Base-by-base conservation (phyloP, 2,329 filamentous ascomycete species). In the Fusarium pseudoanthophilum region DNA sequence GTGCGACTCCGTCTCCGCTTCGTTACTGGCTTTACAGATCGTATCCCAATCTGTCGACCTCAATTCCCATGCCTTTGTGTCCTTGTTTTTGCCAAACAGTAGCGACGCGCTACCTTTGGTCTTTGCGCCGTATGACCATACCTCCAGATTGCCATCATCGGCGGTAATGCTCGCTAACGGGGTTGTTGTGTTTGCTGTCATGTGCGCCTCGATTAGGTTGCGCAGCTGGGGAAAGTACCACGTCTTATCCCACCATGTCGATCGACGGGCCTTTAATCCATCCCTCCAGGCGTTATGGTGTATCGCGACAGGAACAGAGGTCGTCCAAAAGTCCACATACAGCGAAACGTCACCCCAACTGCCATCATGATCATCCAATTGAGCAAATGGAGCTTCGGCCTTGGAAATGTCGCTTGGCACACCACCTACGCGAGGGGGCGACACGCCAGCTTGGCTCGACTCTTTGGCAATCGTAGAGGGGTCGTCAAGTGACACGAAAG, bases 231-330 rank as follows among this genome's bases (percentile, higher is more conserved):
- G 75, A 45, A 77, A 78, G 64, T 67, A 77, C 77, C 76, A 78
- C 24, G 72, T 78, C 60, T 71, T 76, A 60, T 77, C 69, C 76
- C 76, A 77, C 76, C 76, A 77, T 20, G 67, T 64, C 7, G 68
- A 67, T 11, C 74, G 61, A 4, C 77, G 66, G 24, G 65, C 68
- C 56, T 78, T 78, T 49, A 75, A 67, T n/a, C 73, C 77, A n/a
- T 76, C 48, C 14, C 56, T 69, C 74, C 73, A 76, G 4, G 77
- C 75, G n/a, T 78, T 78, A 53, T 78, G 76, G 24, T 78, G 77
- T 16, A 78, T 59, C 28, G 69, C 72, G 2, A 76, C 79, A 7
- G 76, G 76, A 13, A 78, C 59, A 0, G 76, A 64, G 0, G 68
- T 74, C 21, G 75, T 78, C 75, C 69, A 78, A 21, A 78, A 74